Percentiles rank a stretch among this genome's conserved stretches.
phyloP scores from a whole-genome alignment of 805 yeast genomes.

The Isabelozyma heimii region DNA sequence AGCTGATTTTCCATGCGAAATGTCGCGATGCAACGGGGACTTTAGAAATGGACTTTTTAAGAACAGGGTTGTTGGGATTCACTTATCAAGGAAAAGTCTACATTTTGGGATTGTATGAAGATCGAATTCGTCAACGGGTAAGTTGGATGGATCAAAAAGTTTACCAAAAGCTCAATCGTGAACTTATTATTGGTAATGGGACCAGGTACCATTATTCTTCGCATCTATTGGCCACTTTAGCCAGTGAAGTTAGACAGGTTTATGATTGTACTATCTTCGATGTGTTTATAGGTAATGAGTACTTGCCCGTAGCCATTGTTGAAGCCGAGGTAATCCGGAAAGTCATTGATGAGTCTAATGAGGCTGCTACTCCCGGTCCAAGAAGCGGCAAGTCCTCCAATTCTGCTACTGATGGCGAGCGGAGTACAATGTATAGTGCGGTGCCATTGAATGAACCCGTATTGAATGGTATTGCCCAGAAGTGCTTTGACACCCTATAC shows the following conservation, averaged over 20 bases:
- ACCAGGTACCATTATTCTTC: conserved; percentile 77
- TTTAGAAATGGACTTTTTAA: conserved; percentile 72
- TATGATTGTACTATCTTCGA: conserved; percentile 93
- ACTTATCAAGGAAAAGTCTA: conserved; percentile 83
- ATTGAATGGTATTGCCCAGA: conserved; percentile 41
- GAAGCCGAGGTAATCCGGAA: conserved; percentile 58
- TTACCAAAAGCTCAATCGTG: conserved; percentile 23
- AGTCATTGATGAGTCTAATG: conserved; percentile 26
- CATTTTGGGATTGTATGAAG: conserved; percentile 87
- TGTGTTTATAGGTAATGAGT: conserved; percentile 71
- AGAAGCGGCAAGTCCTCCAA: conserved; percentile 12
- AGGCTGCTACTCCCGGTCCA: conserved; percentile 5
- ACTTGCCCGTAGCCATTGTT: conserved; percentile 78
- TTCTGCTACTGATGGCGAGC: conserved; percentile 11
- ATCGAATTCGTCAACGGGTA: conserved; percentile 75
- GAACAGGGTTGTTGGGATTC: conserved; percentile 92
- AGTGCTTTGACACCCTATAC: conserved; percentile 41
- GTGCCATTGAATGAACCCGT: conserved; percentile 43
- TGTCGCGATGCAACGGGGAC: conserved; percentile 71
- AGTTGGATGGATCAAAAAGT: conserved; percentile 60
- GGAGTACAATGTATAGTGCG: conserved; percentile 24
- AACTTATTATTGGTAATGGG: conserved; percentile 35
- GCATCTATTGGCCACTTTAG: conserved; percentile 81
- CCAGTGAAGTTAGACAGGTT: conserved; percentile 74
- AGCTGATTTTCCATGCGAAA: conserved; percentile 75